Evolutionary conservation across 169 alveolate species (phyloP).

Genomic region (Cryptosporidium meleagridis): DNA sequence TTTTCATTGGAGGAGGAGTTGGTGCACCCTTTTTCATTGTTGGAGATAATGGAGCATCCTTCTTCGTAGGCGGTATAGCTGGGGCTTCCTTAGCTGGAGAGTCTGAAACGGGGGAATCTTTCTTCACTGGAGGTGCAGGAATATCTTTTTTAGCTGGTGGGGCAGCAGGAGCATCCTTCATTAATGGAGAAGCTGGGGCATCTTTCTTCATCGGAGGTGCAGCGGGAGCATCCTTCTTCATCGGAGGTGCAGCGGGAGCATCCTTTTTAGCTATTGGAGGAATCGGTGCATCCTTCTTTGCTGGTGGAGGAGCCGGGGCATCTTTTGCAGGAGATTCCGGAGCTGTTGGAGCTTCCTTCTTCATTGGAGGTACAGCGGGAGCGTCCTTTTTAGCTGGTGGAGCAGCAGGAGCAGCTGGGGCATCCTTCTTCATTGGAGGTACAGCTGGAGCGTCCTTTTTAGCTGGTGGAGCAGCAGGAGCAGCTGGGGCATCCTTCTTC

Average conservation of each 20-base stretch:
- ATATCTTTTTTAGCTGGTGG: background rate
- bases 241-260: background rate
- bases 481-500: background rate
- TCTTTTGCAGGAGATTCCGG: background rate
- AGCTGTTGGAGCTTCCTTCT: background rate
- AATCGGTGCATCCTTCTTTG: background rate
- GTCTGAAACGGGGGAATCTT: background rate
- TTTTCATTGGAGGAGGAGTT: background rate
- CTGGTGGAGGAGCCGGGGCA: background rate
- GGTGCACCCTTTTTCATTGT: background rate
- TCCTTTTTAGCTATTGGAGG: background rate
- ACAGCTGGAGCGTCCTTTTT: slow-evolving; percentile 16
- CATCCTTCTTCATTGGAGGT: background rate
- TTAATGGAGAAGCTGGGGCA: background rate
- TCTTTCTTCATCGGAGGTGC: background rate
- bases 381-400: too few relatives aligned
- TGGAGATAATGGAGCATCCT: slow-evolving; percentile 7
- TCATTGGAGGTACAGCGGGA: background rate
- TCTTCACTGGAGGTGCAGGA: background rate
- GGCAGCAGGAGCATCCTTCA: slow-evolving; percentile 17
- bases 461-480: background rate
- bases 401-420: slow-evolving; percentile 12
- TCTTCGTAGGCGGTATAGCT: background rate
- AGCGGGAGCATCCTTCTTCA: slow-evolving; percentile 2
- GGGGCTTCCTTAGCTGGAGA: slow-evolving; percentile 9